A percentile compares a stretch with the other conserved stretches of the same genome.
These are phyloP conservation scores for Jaenimonas drosophilae DNA, from an alignment of 208 protist species.

Conservation along the genomic window DNA sequence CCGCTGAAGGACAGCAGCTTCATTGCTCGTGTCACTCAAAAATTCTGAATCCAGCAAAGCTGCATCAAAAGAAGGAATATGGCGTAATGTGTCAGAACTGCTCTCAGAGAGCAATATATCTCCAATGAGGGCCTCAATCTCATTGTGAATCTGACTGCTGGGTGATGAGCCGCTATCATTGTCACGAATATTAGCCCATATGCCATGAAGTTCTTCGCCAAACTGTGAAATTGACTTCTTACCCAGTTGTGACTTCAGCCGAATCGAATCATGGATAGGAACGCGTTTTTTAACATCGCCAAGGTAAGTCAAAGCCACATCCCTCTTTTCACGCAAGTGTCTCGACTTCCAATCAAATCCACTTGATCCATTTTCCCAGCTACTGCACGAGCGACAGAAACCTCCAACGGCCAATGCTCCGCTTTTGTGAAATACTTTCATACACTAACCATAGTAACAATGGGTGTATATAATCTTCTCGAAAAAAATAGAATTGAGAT, in stretches of 20 bases:
- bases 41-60: background rate
- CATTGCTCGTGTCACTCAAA: background rate
- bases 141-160: too few relatives aligned
- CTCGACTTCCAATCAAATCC: conserved; percentile 65
- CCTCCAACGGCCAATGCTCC: background rate
- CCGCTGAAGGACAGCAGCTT: conserved; percentile 1
- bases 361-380: conserved; percentile 32
- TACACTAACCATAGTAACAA: too few relatives aligned
- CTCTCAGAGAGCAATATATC: conserved; percentile 11
- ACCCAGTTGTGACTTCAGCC: conserved; percentile 19
- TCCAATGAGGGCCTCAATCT: too few relatives aligned
- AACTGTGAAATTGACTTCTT: conserved; percentile 14
- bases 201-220: conserved; percentile 2
- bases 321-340: conserved; percentile 49
- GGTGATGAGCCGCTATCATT: conserved; percentile 1
- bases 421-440: background rate
- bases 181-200: conserved; percentile 3
- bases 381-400: background rate
- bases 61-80: conserved; percentile 5
- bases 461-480: background rate
- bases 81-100: conserved; percentile 4
- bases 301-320: conserved; percentile 48
- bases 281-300: conserved; percentile 63
- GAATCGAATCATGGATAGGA: conserved; percentile 62
- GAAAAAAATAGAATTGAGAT: background rate